Evolutionary conservation across 2,329 filamentous ascomycete genomes (phyloP), one percentile per base, ranked within the genome.

Genomic region (Cercospora brassicicola): DNA sequence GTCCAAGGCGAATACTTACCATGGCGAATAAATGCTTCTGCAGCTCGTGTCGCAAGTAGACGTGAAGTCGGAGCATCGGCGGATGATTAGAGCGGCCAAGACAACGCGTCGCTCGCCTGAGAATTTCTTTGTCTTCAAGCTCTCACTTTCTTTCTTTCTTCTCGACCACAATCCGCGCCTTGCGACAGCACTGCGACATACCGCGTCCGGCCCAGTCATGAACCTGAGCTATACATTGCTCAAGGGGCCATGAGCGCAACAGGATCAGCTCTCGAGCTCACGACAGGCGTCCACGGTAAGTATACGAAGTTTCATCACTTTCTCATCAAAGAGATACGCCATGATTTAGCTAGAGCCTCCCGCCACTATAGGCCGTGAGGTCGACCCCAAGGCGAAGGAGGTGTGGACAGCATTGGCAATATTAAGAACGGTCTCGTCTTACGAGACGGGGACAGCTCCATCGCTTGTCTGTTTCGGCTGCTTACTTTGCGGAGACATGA

Each of bases 401-500:
- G 75, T 76, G 76, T 77, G 74, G 76, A 77, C 74, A 76, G 71
- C 75, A 69, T 74, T 72, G 73, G 73, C 56, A 76, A 69, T 74
- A 56, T 62, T 66, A 76, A 68, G 51, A 66, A 66, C 65, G 70
- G 65, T 63, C 20, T 67, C 56, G 64, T 71, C 56, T 63, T 63
- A 65, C 53, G 64, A 62, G 67, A 68, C 62, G 56, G 59, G 59
- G 53, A 67, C 69, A 68, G 65, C 68, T 69, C 60, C 67, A 55
- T 67, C 63, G 65, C 67, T 66, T 67, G 69, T 69, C 66, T 69
- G 64, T 69, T 70, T 67, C 28, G 65, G 71, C 69, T 65, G 63
- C 61, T 62, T 61, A 64, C 48, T 48, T 36, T 67, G 69, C 71
- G 48, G 65, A 68, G 68, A 63, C 62, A 55, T 62, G 69, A 68